These are phyloP conservation scores for Pestalotiopsis sp. DNA, from an alignment of 2,329 filamentous ascomycete species.

Conservation along the genomic window DNA sequence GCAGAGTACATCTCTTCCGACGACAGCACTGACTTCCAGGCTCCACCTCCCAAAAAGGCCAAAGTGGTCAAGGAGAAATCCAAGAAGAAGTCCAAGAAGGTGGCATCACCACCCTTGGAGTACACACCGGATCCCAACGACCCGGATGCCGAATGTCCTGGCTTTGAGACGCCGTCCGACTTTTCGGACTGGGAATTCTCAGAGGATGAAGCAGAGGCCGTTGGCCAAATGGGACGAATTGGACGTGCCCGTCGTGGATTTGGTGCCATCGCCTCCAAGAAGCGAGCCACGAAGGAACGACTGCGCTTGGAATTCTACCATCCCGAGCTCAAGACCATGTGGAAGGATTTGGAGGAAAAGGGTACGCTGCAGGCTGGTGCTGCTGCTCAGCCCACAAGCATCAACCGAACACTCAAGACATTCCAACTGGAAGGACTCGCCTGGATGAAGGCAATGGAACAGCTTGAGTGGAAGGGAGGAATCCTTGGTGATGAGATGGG, in stretches of 20 bases:
- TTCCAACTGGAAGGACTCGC: constrained; percentile 93
- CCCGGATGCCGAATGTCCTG: constrained; percentile 25
- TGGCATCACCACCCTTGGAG: background rate
- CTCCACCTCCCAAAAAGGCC: constrained; percentile 18
- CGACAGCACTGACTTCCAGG: background rate
- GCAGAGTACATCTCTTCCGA: too few species aligned
- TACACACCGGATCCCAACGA: constrained; percentile 20
- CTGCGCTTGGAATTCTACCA: constrained; percentile 74
- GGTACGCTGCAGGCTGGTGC: constrained; percentile 64
- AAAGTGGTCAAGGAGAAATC: background rate
- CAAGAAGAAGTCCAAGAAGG: background rate
- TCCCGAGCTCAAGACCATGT: constrained; percentile 82
- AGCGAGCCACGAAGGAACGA: constrained; percentile 51
- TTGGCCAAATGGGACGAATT: constrained; percentile 7
- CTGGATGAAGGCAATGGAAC: constrained; percentile 93
- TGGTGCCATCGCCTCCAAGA: background rate
- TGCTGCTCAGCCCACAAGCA: constrained; percentile 73
- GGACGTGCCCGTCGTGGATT: constrained; percentile 8
- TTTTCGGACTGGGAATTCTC: background rate
- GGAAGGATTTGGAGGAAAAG: constrained; percentile 72
- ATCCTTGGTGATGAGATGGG: constrained; percentile 98
- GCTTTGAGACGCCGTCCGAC: constrained; percentile 18
- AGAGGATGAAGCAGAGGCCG: constrained; percentile 16
- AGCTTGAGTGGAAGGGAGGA: constrained; percentile 83
- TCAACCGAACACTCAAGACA: constrained; percentile 82